Percentiles rank a stretch among this genome's conserved stretches.
Evolutionary conservation across 257 asterid species (phyloP).

Genomic region (Solanum boliviense): DNA sequence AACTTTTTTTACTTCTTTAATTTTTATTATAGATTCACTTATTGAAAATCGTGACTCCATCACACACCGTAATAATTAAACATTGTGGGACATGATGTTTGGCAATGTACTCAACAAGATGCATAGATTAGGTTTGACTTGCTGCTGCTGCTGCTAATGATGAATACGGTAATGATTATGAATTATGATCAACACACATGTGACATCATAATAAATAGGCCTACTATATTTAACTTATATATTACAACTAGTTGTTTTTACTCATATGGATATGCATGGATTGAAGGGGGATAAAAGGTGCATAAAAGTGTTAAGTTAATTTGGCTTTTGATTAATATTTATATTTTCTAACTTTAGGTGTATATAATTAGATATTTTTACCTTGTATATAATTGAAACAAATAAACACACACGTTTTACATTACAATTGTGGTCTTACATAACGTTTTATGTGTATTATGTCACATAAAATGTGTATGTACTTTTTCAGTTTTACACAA

Average conservation of each 20-base stretch:
- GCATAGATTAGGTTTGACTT: neutral
- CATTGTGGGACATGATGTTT: neutral
- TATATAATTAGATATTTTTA: no score
- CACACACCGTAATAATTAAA: neutral
- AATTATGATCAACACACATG: conserved; percentile 18
- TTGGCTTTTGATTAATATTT: no score
- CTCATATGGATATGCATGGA: neutral
- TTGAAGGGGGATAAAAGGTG: neutral
- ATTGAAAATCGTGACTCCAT: neutral
- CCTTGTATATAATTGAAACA: no score
- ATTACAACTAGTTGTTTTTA: neutral
- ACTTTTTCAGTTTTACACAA: neutral
- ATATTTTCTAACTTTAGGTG: accelerated
- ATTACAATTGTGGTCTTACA: no score
- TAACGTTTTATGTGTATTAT: accelerated
- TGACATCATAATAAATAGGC: conserved; percentile 35
- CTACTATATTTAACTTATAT: neutral
- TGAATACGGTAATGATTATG: neutral
- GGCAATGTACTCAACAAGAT: neutral
- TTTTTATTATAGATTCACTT: neutral
- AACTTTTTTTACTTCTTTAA: neutral
- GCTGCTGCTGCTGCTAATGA: neutral
- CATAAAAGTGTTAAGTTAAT: neutral
- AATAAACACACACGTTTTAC: accelerated
- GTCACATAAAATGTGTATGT: neutral